Evolutionary conservation across 352 stramenopile genomes (phyloP), one percentile per base, ranked within the genome.

Genomic region (Phytopythium aichiense): DNA sequence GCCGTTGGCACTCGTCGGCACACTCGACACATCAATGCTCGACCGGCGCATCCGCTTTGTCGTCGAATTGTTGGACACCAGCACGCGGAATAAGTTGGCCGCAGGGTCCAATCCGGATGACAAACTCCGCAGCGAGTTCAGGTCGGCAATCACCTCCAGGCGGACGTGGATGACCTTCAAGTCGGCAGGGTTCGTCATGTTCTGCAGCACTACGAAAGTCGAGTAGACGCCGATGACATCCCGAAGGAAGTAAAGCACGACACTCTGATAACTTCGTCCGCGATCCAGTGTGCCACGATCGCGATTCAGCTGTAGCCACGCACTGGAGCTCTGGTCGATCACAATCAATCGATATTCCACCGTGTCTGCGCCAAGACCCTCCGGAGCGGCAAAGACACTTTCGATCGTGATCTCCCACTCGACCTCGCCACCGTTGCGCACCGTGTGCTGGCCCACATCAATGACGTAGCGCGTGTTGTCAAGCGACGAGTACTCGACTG

Each of bases 321-420:
- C 85, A 40, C 67, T 81, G 11, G 82, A 84, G 61, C 81, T 88
- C 38, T 82, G 74, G 46, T 96, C 86, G 4, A 91, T 83, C 12
- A 91, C 69, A 58, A 78, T 76, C 20, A 96, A 58, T 30, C 81
- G 86, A 60, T 94, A 96, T 23, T 94, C 85, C 2, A 94, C 75
- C 5, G 77, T 71, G 65, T 13, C 66, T 58, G n/a, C 53, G 53
- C 46, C 54, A 50, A 16, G 84, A 73, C 38, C 59, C 58, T 37
- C 57, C 62, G 37, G 61, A 68, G 23, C 61, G 35, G 33, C 86
- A 90, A n/a, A 87, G 61, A 50, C 40, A 15, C 82, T 87, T 66
- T 96, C 85, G 22, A 96, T 76, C 1, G 87, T 94, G 58, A 96
- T 93, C 52, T 96, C 87, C 87, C 87, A 96, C 61, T 96, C 87